Percentiles rank a stretch among this genome's conserved stretches.
Conservation (phyloP, 2,329 filamentous ascomycete species). For the Podosphaera aphanis region DNA sequence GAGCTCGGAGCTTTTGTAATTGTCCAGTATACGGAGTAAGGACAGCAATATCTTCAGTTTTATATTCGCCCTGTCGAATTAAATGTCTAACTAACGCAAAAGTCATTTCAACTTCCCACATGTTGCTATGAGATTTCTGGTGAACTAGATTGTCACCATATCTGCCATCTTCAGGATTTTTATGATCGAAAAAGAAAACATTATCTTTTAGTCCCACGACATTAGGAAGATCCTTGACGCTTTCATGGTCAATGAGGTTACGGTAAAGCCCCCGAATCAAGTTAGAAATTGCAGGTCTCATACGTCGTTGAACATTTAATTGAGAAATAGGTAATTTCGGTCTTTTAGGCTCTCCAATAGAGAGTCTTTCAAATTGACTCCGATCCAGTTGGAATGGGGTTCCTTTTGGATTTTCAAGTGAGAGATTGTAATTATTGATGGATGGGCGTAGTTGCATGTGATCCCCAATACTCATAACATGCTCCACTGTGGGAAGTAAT, state of each 20-base stretch:
- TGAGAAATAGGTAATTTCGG: conserved; percentile 9
- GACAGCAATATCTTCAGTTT: conserved; percentile 38
- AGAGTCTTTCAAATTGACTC: conserved; percentile 13
- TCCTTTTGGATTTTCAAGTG: conserved; percentile 13
- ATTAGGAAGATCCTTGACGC: conserved; percentile 7
- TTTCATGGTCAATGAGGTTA: conserved; percentile 9
- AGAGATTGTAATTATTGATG: conserved; percentile 10
- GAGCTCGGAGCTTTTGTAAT: conserved; percentile 17
- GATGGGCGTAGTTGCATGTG: conserved; percentile 20
- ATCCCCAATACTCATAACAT: conserved; percentile 22
- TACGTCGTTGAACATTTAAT: conserved; percentile 12
- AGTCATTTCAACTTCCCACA: conserved; percentile 40
- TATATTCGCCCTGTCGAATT: conserved; percentile 37
- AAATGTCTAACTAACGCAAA: conserved; percentile 39
- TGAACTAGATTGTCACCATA: background rate
- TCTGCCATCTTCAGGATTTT: conserved; percentile 5
- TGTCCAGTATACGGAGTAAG: conserved; percentile 43
- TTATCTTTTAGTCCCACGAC: conserved; percentile 12
- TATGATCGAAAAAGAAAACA: conserved; percentile 12
- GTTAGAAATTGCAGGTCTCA: conserved; percentile 12
- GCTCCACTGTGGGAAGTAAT: conserved; percentile 18
- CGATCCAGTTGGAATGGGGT: conserved; percentile 11
- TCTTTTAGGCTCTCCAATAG: conserved; percentile 1
- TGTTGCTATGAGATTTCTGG: conserved; percentile 19
- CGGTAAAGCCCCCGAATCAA: conserved; percentile 11